These are phyloP conservation scores for Macrophomina pseudophaseolina DNA, from an alignment of 2,329 filamentous ascomycete genomes.

Conservation along the genomic window DNA sequence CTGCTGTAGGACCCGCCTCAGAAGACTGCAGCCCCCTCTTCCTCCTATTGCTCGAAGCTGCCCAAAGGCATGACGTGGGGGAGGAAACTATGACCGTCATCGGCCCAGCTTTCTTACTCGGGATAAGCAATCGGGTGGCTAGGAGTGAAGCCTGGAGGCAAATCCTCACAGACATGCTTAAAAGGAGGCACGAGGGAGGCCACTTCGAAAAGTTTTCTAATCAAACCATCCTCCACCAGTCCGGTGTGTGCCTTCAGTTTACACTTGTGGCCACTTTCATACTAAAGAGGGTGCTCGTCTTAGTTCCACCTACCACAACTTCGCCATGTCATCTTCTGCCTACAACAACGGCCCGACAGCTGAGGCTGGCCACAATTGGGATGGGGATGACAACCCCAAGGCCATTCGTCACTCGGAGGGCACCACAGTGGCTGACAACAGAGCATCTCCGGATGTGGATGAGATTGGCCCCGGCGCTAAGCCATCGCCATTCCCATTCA, in stretches of 20 bases:
- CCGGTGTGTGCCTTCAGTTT: neutral
- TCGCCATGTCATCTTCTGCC: constrained; percentile 19
- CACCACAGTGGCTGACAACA: neutral
- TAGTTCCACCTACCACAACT: neutral
- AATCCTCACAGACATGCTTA: constrained; percentile 15
- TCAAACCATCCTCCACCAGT: neutral
- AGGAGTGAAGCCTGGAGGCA: neutral
- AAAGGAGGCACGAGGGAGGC: constrained; percentile 10
- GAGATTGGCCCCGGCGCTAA: constrained; percentile 11
- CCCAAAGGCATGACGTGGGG: constrained; percentile 21
- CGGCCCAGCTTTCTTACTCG: neutral
- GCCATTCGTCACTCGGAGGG: constrained; percentile 7
- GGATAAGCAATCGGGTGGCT: constrained; percentile 4
- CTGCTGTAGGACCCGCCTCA: constrained; percentile 26
- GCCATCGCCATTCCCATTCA: constrained; percentile 18
- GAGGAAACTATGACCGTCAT: neutral
- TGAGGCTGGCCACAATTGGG: constrained; percentile 12
- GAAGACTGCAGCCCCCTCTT: constrained; percentile 8
- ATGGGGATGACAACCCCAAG: neutral
- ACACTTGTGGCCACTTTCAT: neutral
- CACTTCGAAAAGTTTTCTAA: neutral
- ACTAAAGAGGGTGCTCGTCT: neutral
- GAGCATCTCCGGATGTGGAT: neutral
- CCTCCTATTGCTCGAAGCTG: constrained; percentile 19
- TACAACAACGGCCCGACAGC: constrained; percentile 23